Evolutionary conservation across 2,329 filamentous ascomycete species (phyloP).

Genomic region (Venturia nashicola): DNA sequence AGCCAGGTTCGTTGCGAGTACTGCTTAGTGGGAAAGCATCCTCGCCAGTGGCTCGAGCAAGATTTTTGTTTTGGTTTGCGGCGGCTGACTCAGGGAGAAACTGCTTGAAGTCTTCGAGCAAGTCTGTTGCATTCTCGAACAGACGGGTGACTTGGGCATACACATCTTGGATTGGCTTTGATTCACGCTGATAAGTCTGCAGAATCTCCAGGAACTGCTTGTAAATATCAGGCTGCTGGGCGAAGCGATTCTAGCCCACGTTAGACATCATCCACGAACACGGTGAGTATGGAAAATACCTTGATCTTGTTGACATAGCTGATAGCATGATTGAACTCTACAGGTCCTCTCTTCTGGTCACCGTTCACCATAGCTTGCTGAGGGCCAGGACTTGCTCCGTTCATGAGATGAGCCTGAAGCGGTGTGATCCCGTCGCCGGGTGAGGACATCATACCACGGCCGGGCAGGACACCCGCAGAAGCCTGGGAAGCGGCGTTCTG

Average conservation of each 20-base stretch:
- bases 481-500: conserved; percentile 52
- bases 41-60: conserved; percentile 48
- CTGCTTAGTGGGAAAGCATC: conserved; percentile 45
- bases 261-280: neutral
- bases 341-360: conserved; percentile 75
- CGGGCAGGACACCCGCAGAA: conserved; percentile 36
- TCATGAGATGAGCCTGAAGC: conserved; percentile 46
- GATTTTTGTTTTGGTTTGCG: conserved; percentile 50
- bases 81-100: conserved; percentile 86
- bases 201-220: conserved; percentile 98
- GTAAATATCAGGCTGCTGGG: conserved; percentile 94
- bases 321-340: conserved; percentile 98
- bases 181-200: conserved; percentile 95
- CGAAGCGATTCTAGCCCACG: conserved; percentile 72
- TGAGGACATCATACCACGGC: conserved; percentile 37
- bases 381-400: conserved; percentile 40
- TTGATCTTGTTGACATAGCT: conserved; percentile 99
- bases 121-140: conserved; percentile 85
- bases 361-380: conserved; percentile 42
- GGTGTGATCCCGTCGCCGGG: conserved; percentile 33
- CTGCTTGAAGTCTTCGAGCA: conserved; percentile 97
- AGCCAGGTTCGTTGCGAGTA: conserved; percentile 40
- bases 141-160: conserved; percentile 92
- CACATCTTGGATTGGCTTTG: conserved; percentile 96
- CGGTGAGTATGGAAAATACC: conserved; percentile 39